A percentile compares a stretch with the other conserved stretches of the same genome.
These are phyloP conservation scores for Geotrichum fermentans DNA, from an alignment of 1,139 yeast species.

Conservation along the genomic window DNA sequence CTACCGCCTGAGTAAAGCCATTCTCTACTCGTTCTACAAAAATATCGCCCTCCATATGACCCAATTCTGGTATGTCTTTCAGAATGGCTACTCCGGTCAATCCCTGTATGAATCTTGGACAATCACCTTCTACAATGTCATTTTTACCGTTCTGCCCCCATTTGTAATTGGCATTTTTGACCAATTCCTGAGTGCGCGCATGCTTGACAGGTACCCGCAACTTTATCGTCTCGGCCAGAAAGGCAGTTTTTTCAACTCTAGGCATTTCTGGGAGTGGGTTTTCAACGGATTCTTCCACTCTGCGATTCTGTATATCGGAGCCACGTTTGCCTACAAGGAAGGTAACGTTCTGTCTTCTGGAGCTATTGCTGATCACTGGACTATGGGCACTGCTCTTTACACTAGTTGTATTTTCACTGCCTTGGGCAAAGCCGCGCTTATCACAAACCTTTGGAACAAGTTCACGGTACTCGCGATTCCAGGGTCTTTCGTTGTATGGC, in stretches of 20 bases:
- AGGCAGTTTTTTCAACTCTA: slow-evolving; percentile 81
- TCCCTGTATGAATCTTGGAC: slow-evolving; percentile 98
- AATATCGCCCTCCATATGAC: slow-evolving; percentile 94
- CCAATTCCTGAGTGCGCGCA: slow-evolving; percentile 87
- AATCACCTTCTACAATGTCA: slow-evolving; percentile 89
- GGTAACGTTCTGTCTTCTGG: slow-evolving; percentile 70
- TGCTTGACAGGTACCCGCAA: slow-evolving; percentile 87
- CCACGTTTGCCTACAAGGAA: slow-evolving; percentile 61
- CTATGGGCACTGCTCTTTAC: slow-evolving; percentile 88
- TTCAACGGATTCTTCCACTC: slow-evolving; percentile 93
- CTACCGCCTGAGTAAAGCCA: slow-evolving; percentile 87
- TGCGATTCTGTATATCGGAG: slow-evolving; percentile 74
- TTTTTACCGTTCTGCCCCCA: slow-evolving; percentile 93
- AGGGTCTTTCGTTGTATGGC: slow-evolving; percentile 83
- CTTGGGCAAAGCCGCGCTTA: slow-evolving; percentile 88
- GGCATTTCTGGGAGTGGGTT: slow-evolving; percentile 97
- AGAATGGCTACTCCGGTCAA: slow-evolving; percentile 91
- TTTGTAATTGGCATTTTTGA: slow-evolving; percentile 95
- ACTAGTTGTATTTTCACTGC: slow-evolving; percentile 87
- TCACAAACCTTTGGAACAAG: slow-evolving; percentile 92
- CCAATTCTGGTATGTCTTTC: slow-evolving; percentile 95
- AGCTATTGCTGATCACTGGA: slow-evolving; percentile 77
- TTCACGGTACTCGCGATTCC: slow-evolving; percentile 89
- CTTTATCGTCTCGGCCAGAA: slow-evolving; percentile 85
- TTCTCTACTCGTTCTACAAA: slow-evolving; percentile 90